phyloP scores from a whole-genome alignment of 192 early-diverging fungal genomes.

The Coemansia sp. region DNA sequence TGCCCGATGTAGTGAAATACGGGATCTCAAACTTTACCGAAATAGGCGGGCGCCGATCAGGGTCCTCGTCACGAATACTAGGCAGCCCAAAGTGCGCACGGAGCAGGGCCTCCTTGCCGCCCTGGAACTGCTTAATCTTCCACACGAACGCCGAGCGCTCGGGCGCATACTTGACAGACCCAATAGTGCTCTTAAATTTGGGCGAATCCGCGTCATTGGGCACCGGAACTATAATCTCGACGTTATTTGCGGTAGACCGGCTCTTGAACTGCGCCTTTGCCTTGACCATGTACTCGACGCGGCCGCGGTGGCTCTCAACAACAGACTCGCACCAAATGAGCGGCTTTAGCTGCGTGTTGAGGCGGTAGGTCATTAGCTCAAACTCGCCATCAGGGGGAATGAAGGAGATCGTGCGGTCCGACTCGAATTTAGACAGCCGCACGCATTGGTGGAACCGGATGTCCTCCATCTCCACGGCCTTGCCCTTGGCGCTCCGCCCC shows the following conservation, averaged over 20 bases:
- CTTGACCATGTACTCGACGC: conserved; percentile 96
- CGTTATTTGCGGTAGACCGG: conserved; percentile 95
- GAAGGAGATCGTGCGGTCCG: conserved; percentile 85
- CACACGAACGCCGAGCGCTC: conserved; percentile 93
- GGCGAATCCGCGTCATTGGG: conserved; percentile 96
- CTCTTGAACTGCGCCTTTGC: conserved; percentile 98
- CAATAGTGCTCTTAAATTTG: conserved; percentile 90
- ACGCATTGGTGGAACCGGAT: conserved; percentile 92
- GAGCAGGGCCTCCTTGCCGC: conserved; percentile 95
- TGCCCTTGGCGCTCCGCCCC: conserved; percentile 66
- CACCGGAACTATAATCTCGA: conserved; percentile 97
- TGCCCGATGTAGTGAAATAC: conserved; percentile 87
- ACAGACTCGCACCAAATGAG: conserved; percentile 82
- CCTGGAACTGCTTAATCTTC: conserved; percentile 98
- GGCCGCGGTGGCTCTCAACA: conserved; percentile 83
- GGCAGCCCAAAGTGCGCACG: conserved; percentile 83
- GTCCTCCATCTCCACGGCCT: conserved; percentile 89
- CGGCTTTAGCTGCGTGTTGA: conserved; percentile 81
- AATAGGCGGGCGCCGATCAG: conserved; percentile 79
- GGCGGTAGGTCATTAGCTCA: conserved; percentile 86
- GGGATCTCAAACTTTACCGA: conserved; percentile 87
- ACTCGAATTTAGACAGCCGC: conserved; percentile 81
- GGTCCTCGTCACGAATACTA: conserved; percentile 80
- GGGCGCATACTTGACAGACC: conserved; percentile 88
- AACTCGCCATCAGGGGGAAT: conserved; percentile 91